Percentiles rank a stretch among this genome's conserved stretches.
Conservation (phyloP, 495 filamentous ascomycete species). For the Penicillium ochrochloron region DNA sequence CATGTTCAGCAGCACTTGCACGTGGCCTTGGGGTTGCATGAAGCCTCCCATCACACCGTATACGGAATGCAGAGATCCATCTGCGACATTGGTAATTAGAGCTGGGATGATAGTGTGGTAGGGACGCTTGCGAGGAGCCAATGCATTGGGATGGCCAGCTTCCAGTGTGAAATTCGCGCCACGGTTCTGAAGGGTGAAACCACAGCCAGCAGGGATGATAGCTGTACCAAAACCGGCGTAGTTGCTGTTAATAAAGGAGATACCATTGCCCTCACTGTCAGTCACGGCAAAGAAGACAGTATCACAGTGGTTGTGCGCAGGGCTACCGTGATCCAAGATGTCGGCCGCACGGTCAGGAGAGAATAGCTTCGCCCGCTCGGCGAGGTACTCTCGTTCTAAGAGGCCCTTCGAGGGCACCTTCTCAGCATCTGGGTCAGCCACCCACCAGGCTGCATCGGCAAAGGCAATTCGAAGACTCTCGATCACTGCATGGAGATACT, state of each 20-base stretch:
- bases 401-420: slow-evolving; percentile 67
- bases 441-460: slow-evolving; percentile 86
- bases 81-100: slow-evolving; percentile 75
- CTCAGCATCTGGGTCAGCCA: slow-evolving; percentile 76
- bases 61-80: slow-evolving; percentile 75
- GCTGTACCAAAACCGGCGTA: slow-evolving; percentile 88
- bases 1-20: slow-evolving; percentile 93
- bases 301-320: slow-evolving; percentile 74
- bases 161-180: slow-evolving; percentile 79
- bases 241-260: slow-evolving; percentile 96
- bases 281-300: slow-evolving; percentile 93
- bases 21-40: slow-evolving; percentile 98
- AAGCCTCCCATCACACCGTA: slow-evolving; percentile 98
- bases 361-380: slow-evolving; percentile 73
- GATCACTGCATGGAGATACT: slow-evolving; percentile 88
- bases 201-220: slow-evolving; percentile 81
- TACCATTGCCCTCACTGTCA: slow-evolving; percentile 82
- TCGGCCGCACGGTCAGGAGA: slow-evolving; percentile 59
- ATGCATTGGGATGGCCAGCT: slow-evolving; percentile 71
- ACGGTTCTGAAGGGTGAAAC: slow-evolving; percentile 95
- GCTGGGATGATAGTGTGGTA: slow-evolving; percentile 99
- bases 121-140: slow-evolving; percentile 83
- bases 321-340: slow-evolving; percentile 64
- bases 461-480: slow-evolving; percentile 92
- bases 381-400: slow-evolving; percentile 65